These are phyloP conservation scores for Alternaria sp. DNA, from an alignment of 2,329 filamentous ascomycete genomes.

Conservation along the genomic window DNA sequence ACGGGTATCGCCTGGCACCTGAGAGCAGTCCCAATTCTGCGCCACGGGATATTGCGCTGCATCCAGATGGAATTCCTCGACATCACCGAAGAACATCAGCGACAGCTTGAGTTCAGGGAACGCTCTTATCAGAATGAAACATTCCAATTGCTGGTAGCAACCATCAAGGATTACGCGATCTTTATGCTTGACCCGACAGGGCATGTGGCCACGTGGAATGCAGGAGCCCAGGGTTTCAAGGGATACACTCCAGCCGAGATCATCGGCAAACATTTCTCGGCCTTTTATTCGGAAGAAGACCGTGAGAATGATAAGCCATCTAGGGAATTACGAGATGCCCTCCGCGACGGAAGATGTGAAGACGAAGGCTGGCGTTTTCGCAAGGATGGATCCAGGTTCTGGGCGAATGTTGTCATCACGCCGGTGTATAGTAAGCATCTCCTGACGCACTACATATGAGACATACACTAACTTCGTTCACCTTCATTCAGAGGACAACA, in stretches of 20 bases:
- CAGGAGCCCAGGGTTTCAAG: slow-evolving; percentile 62
- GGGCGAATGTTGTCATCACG: slow-evolving; percentile 66
- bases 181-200: slow-evolving; percentile 66
- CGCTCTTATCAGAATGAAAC: slow-evolving; percentile 57
- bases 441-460: background rate
- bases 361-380: slow-evolving; percentile 67
- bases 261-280: slow-evolving; percentile 64
- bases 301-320: slow-evolving; percentile 57
- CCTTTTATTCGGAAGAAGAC: slow-evolving; percentile 63
- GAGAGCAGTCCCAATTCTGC: slow-evolving; percentile 53
- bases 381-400: slow-evolving; percentile 65
- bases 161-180: slow-evolving; percentile 68
- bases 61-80: slow-evolving; percentile 53
- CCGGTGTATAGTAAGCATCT: slow-evolving; percentile 53
- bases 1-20: slow-evolving; percentile 42
- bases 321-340: slow-evolving; percentile 59
- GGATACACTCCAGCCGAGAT: slow-evolving; percentile 63
- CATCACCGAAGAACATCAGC: slow-evolving; percentile 41
- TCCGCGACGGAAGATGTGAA: slow-evolving; percentile 63
- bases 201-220: slow-evolving; percentile 65
- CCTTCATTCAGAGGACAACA: slow-evolving; percentile 45
- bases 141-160: slow-evolving; percentile 67
- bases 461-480: background rate
- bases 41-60: slow-evolving; percentile 49
- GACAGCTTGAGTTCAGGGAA: slow-evolving; percentile 51